Conservation (phyloP, 495 filamentous ascomycete species). For the Trichoderma parareesei region DNA sequence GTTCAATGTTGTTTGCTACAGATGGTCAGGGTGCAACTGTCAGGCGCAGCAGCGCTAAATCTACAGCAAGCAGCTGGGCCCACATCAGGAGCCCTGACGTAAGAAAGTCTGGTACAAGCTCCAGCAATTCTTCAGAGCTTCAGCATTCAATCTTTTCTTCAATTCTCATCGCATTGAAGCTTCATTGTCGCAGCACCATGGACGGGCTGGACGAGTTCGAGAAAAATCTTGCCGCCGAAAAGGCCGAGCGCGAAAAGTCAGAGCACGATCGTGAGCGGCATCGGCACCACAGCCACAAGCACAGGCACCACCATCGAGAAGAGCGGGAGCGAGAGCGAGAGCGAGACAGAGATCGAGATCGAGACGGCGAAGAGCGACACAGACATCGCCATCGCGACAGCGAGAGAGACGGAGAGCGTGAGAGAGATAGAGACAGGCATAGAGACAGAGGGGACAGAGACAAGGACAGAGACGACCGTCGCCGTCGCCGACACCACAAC, state of each 20-base stretch:
- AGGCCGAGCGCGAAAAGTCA: slow-evolving; percentile 35
- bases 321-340: slow-evolving; percentile 2
- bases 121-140: not conserved
- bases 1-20: not conserved
- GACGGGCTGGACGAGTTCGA: slow-evolving; percentile 48
- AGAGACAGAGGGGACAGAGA: slow-evolving; percentile 26
- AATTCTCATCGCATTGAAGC: slow-evolving; percentile 6
- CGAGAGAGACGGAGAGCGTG: slow-evolving; percentile 7
- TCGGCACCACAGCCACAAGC: slow-evolving; percentile 25
- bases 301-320: slow-evolving; percentile 35
- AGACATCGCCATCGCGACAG: slow-evolving; percentile 22
- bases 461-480: slow-evolving; percentile 22
- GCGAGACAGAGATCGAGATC: slow-evolving; percentile 22
- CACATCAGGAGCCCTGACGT: not conserved
- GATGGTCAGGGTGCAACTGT: not conserved
- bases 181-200: slow-evolving; percentile 23
- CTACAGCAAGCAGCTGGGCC: not conserved
- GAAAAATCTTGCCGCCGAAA: slow-evolving; percentile 45
- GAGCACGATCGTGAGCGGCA: slow-evolving; percentile 29
- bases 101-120: not conserved
- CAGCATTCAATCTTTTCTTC: too few species aligned
- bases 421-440: slow-evolving; percentile 27
- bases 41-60: not conserved
- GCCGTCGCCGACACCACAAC: slow-evolving; percentile 31
- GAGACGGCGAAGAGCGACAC: slow-evolving; percentile 22